phyloP scores from a whole-genome alignment of 306 rosid species.

The Abrus pulchellus region DNA sequence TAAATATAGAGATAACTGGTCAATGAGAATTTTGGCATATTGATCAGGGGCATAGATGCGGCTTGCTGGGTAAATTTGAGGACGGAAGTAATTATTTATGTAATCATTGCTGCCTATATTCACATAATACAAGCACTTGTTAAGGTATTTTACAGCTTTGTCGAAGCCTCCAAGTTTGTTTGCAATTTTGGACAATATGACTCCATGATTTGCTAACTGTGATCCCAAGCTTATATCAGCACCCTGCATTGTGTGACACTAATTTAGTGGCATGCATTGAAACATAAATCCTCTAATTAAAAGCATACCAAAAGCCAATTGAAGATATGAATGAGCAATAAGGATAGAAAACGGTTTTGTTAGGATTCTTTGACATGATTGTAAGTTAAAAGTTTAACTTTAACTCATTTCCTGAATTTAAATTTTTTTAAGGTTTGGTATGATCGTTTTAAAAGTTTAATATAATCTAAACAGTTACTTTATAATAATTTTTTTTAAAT shows the following conservation, averaged over 20 bases:
- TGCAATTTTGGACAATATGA: constrained; percentile 12
- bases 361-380: too few relatives aligned
- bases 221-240: constrained; percentile 25
- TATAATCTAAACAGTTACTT: too few relatives aligned
- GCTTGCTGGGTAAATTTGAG: constrained; percentile 47
- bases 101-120: constrained; percentile 68
- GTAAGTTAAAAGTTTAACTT: too few relatives aligned
- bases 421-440: too few relatives aligned
- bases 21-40: constrained; percentile 56
- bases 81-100: constrained; percentile 63
- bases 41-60: constrained; percentile 25
- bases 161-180: neutral
- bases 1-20: constrained; percentile 3
- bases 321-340: too few relatives aligned
- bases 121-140: constrained; percentile 64
- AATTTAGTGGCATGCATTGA: neutral
- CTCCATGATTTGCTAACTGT: constrained; percentile 55
- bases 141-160: constrained; percentile 26
- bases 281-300: neutral
- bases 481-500: too few relatives aligned
- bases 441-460: too few relatives aligned
- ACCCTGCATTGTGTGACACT: constrained; percentile 52
- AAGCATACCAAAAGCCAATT: neutral
- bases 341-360: too few relatives aligned
- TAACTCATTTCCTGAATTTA: too few relatives aligned